phyloP scores from a whole-genome alignment of 2,329 filamentous ascomycete species.

The Monilinia aucupariae region DNA sequence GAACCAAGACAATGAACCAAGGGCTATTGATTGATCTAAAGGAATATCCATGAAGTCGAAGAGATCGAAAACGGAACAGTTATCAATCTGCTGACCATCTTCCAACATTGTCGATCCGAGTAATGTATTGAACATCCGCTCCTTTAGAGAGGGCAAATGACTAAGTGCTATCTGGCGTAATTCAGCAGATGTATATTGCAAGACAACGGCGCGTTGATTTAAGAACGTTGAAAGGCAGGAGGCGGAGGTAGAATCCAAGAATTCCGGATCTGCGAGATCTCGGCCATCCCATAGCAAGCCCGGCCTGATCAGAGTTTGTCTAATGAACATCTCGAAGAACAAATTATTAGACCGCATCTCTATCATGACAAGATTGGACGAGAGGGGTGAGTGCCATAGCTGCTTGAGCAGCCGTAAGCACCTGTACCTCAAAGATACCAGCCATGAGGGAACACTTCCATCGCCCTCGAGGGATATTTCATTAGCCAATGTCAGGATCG shows the following conservation, averaged over 20 bases:
- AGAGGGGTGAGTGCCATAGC: slow-evolving; percentile 79
- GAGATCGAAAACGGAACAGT: slow-evolving; percentile 80
- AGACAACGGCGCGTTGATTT: slow-evolving; percentile 65
- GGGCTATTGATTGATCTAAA: slow-evolving; percentile 41
- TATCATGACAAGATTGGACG: slow-evolving; percentile 65
- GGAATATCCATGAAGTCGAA: slow-evolving; percentile 81
- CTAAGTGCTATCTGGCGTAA: slow-evolving; percentile 70
- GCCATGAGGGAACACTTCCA: slow-evolving; percentile 56
- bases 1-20: slow-evolving; percentile 58
- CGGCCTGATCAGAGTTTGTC: slow-evolving; percentile 64
- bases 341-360: slow-evolving; percentile 78
- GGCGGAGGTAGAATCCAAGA: slow-evolving; percentile 50
- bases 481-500: slow-evolving; percentile 65
- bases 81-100: slow-evolving; percentile 57
- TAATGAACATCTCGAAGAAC: slow-evolving; percentile 69
- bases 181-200: slow-evolving; percentile 83
- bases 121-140: slow-evolving; percentile 65
- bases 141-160: slow-evolving; percentile 63
- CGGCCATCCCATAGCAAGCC: slow-evolving; percentile 70
- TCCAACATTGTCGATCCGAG: slow-evolving; percentile 67
- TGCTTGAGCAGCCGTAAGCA: slow-evolving; percentile 69
- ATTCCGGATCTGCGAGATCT: slow-evolving; percentile 54
- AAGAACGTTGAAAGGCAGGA: slow-evolving; percentile 57
- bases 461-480: slow-evolving; percentile 58
- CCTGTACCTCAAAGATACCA: slow-evolving; percentile 62